phyloP scores from a whole-genome alignment of 2,329 filamentous ascomycete genomes.

The Chaetothyriales sp. region DNA sequence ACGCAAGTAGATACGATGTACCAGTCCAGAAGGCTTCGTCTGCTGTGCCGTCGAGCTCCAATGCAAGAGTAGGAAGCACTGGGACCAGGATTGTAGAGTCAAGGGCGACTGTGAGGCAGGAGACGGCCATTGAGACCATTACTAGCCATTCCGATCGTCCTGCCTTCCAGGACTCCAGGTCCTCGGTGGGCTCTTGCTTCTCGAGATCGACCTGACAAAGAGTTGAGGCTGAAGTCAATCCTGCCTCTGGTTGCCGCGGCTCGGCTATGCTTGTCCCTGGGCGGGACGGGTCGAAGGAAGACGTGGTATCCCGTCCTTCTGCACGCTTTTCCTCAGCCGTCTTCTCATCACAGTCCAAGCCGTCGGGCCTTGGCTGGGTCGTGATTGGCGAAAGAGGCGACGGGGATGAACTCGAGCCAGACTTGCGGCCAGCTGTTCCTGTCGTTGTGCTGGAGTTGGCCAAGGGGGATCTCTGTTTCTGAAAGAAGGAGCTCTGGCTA shows the following conservation, averaged over 20 bases:
- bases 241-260: background rate
- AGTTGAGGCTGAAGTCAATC: background rate
- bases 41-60: conserved; percentile 23
- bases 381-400: too few relatives aligned
- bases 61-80: conserved; percentile 28
- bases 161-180: background rate
- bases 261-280: background rate
- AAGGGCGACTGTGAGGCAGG: conserved; percentile 37
- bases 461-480: too few relatives aligned
- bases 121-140: conserved; percentile 24
- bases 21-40: conserved; percentile 38
- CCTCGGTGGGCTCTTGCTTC: background rate
- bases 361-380: too few relatives aligned
- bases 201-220: background rate
- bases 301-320: background rate
- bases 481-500: too few relatives aligned
- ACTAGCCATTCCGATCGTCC: conserved; percentile 3
- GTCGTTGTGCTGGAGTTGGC: too few relatives aligned
- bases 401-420: too few relatives aligned
- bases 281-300: background rate
- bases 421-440: too few relatives aligned
- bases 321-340: background rate
- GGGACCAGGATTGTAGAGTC: conserved; percentile 37
- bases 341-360: background rate
- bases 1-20: conserved; percentile 35